Percentiles rank a stretch among this genome's conserved stretches.
Conservation (phyloP, 176 grass and related monocot genomes). For the Pontederia crassipes region DNA sequence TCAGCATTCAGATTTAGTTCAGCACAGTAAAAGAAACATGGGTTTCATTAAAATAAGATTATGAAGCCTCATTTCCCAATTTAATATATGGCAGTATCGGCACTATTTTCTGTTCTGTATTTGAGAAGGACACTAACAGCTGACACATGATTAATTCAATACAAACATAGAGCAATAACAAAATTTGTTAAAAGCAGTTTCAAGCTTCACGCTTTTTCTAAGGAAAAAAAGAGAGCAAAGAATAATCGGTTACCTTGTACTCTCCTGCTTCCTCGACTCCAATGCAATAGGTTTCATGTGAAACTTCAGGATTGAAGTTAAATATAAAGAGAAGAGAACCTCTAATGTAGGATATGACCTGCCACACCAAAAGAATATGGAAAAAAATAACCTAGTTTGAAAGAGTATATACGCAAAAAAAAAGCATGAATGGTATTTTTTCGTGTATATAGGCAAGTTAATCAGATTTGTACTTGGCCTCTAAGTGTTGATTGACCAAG, state of each 20-base stretch:
- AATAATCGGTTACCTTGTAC: constrained; percentile 36
- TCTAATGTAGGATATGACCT: constrained; percentile 76
- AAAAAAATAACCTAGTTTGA: neutral
- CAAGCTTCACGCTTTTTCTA: neutral
- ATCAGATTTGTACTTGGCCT: neutral
- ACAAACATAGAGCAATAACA: neutral
- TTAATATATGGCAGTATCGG: too few relatives aligned
- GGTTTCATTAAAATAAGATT: too few relatives aligned
- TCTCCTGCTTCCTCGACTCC: constrained; percentile 97
- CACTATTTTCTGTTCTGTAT: too few relatives aligned
- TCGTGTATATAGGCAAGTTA: neutral
- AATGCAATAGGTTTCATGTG: constrained; percentile 40
- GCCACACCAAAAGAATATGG: neutral
- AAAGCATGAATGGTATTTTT: neutral
- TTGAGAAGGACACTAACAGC: too few relatives aligned
- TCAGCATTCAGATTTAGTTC: too few relatives aligned
- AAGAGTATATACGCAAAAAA: neutral
- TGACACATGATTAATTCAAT: too few relatives aligned
- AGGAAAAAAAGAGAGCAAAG: constrained; percentile 3
- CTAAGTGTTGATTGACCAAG: neutral
- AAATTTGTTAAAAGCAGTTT: constrained; percentile 2
- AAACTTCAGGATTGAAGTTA: constrained; percentile 72
- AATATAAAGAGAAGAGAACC: constrained; percentile 72
- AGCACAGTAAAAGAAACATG: too few relatives aligned
- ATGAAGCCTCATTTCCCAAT: too few relatives aligned